Percentiles rank a stretch among this genome's conserved stretches.
These are phyloP conservation scores for Cucurbita maxima DNA, from an alignment of 306 rosid species.

Conservation along the genomic window DNA sequence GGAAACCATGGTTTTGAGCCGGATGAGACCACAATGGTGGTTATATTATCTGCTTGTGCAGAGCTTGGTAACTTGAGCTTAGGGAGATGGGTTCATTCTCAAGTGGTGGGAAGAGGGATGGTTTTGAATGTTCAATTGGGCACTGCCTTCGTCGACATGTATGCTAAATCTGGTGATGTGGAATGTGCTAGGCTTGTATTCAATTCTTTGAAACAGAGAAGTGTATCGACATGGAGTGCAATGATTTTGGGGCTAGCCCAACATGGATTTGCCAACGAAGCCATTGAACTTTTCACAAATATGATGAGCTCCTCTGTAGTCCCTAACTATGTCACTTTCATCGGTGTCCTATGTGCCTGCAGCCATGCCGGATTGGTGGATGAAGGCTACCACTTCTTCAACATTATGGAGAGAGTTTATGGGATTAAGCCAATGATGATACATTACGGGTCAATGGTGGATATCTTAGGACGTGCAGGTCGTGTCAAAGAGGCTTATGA, in stretches of 20 bases:
- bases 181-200: slow-evolving; percentile 43
- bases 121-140: slow-evolving; percentile 46
- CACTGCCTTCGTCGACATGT: slow-evolving; percentile 81
- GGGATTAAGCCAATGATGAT: slow-evolving; percentile 55
- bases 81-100: slow-evolving; percentile 67
- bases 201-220: slow-evolving; percentile 36
- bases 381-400: slow-evolving; percentile 44
- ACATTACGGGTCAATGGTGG: slow-evolving; percentile 84
- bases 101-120: slow-evolving; percentile 45
- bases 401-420: slow-evolving; percentile 46
- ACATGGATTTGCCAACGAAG: slow-evolving; percentile 68
- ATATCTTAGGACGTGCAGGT: slow-evolving; percentile 65
- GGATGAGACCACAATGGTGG: slow-evolving; percentile 74
- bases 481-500: slow-evolving; percentile 50
- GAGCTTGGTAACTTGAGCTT: slow-evolving; percentile 75
- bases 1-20: slow-evolving; percentile 47
- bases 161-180: slow-evolving; percentile 64
- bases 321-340: slow-evolving; percentile 72
- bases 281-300: slow-evolving; percentile 37
- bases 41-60: slow-evolving; percentile 46
- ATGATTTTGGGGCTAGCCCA: slow-evolving; percentile 83
- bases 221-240: slow-evolving; percentile 95
- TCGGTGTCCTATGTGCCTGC: slow-evolving; percentile 80
- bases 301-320: slow-evolving; percentile 27
- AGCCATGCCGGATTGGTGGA: slow-evolving; percentile 74